A percentile compares a stretch with the other conserved stretches of the same genome.
Evolutionary conservation across 768 basidiomycete genomes (phyloP).

Genomic region (Termitomyces sp.): DNA sequence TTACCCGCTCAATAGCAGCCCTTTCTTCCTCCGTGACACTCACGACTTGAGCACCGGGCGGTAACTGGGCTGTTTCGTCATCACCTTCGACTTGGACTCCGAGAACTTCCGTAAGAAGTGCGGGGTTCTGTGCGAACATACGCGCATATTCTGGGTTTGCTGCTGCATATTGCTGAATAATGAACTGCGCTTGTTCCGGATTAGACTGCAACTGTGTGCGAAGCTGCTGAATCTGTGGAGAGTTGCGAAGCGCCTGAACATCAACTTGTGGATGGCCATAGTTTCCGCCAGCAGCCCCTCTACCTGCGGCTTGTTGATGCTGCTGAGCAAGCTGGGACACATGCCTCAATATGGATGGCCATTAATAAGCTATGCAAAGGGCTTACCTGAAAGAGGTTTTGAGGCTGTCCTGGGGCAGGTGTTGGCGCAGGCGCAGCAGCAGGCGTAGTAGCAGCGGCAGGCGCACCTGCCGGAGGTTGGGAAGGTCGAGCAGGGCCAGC

Average conservation of each 20-base stretch:
- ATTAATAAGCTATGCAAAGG: neutral
- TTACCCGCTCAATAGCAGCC: slow-evolving; percentile 83
- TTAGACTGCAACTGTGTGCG: slow-evolving; percentile 71
- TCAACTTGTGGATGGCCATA: slow-evolving; percentile 29
- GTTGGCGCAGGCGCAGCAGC: slow-evolving; percentile 25
- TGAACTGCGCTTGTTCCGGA: slow-evolving; percentile 68
- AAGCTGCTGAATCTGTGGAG: slow-evolving; percentile 66
- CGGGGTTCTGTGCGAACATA: slow-evolving; percentile 64
- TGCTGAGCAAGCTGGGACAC: slow-evolving; percentile 61
- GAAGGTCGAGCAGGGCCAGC: slow-evolving; percentile 27
- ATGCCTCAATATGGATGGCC: neutral
- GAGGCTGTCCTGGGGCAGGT: slow-evolving; percentile 42
- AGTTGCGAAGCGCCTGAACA: slow-evolving; percentile 49
- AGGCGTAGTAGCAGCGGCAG: slow-evolving; percentile 29
- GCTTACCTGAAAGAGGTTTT: slow-evolving; percentile 83
- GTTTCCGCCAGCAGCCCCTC: slow-evolving; percentile 26
- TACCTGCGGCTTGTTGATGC: slow-evolving; percentile 48
- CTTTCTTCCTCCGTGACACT: slow-evolving; percentile 83
- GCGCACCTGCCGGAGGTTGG: slow-evolving; percentile 28
- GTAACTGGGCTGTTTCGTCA: slow-evolving; percentile 34
- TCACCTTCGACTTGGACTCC: slow-evolving; percentile 39
- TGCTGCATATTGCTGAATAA: slow-evolving; percentile 77
- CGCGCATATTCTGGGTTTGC: slow-evolving; percentile 75
- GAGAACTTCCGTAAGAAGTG: slow-evolving; percentile 59
- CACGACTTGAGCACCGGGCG: slow-evolving; percentile 57